Percentiles rank a stretch among this genome's conserved stretches.
Evolutionary conservation across 2,329 filamentous ascomycete species (phyloP).

Genomic region (Clonostachys solani): DNA sequence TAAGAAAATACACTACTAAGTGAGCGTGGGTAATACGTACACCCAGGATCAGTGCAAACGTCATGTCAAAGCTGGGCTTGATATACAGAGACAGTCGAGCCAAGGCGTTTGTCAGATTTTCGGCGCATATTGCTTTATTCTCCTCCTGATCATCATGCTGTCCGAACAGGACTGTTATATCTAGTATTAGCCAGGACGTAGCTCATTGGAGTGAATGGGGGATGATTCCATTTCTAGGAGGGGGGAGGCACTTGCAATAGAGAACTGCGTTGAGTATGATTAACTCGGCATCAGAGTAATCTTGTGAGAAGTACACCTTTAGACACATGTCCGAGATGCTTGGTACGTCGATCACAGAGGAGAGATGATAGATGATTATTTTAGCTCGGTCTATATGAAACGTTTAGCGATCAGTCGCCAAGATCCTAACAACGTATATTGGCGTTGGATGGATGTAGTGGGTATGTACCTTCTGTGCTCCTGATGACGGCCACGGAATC

Average conservation of each 20-base stretch:
- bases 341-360: neutral
- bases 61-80: conserved; percentile 5
- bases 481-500: neutral
- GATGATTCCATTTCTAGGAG: conserved; percentile 1
- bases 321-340: conserved; percentile 10
- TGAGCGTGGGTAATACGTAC: neutral
- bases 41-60: conserved; percentile 1
- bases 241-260: conserved; percentile 10
- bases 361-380: neutral
- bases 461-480: neutral
- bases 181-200: no score
- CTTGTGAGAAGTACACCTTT: conserved; percentile 10
- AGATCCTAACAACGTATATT: neutral
- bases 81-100: conserved; percentile 9
- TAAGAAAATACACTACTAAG: no score
- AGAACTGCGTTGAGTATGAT: conserved; percentile 11
- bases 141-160: conserved; percentile 3
- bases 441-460: no score
- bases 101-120: conserved; percentile 12
- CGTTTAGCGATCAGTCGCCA: neutral
- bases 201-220: neutral
- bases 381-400: neutral
- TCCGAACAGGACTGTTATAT: neutral
- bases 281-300: conserved; percentile 7
- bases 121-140: conserved; percentile 7